Percentiles rank a stretch among this genome's conserved stretches.
Evolutionary conservation across 164 flowering plant genomes (phyloP).

Genomic region (Aristolochia fimbriata): DNA sequence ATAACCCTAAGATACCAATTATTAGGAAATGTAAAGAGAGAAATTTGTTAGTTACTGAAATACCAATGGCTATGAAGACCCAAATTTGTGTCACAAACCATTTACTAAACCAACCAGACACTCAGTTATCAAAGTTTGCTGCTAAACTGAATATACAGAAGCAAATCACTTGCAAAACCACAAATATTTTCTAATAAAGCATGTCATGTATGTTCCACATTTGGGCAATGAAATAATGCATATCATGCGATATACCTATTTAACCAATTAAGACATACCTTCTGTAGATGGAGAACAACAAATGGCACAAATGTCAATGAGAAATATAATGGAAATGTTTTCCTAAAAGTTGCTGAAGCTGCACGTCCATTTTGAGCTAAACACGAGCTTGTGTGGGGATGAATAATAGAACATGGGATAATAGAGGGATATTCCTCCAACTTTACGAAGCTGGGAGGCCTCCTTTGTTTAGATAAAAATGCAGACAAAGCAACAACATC

Average conservation of each 20-base stretch:
- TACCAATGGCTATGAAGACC: too few relatives aligned
- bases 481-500: constrained; percentile 64
- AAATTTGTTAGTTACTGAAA: background rate
- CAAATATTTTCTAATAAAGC: too few relatives aligned
- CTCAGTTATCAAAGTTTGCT: too few relatives aligned
- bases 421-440: constrained; percentile 70
- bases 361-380: constrained; percentile 69
- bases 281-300: constrained; percentile 81
- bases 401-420: constrained; percentile 89
- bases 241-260: background rate
- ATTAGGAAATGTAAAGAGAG: background rate
- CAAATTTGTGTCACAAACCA: too few relatives aligned
- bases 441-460: constrained; percentile 24
- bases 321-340: constrained; percentile 97
- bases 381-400: constrained; percentile 75
- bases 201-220: too few relatives aligned
- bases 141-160: too few relatives aligned
- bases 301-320: constrained; percentile 95
- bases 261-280: constrained; percentile 35
- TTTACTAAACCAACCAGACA: too few relatives aligned
- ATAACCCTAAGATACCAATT: too few relatives aligned
- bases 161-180: too few relatives aligned
- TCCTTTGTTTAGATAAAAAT: constrained; percentile 44
- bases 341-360: constrained; percentile 77
- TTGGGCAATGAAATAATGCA: background rate